Percentiles rank a stretch among this genome's conserved stretches.
Conservation (phyloP, 2,329 filamentous ascomycete species). For the Septoria petroselini region DNA sequence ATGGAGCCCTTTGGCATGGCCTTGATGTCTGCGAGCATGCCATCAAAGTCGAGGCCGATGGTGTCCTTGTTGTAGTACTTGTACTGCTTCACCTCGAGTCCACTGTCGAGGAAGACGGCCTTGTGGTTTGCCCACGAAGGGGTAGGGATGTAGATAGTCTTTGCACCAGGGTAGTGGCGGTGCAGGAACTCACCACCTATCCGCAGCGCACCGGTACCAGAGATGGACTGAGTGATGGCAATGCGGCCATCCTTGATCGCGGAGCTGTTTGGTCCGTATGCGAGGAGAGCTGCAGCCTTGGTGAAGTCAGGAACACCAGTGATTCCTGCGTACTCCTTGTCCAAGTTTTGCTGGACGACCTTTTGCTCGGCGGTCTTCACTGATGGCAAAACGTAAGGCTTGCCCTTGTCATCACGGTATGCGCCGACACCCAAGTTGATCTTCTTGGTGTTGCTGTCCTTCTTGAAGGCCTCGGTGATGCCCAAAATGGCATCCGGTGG, state of each 20-base stretch:
- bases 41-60: constrained; percentile 95
- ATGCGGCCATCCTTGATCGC: constrained; percentile 72
- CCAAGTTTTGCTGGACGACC: constrained; percentile 70
- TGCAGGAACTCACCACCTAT: constrained; percentile 91
- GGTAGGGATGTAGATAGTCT: constrained; percentile 94
- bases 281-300: constrained; percentile 82
- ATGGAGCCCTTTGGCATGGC: constrained; percentile 80
- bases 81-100: constrained; percentile 90
- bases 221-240: constrained; percentile 96
- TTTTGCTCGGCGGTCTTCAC: constrained; percentile 86
- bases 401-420: constrained; percentile 96
- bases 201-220: constrained; percentile 90
- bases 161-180: constrained; percentile 84
- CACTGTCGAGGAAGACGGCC: constrained; percentile 91
- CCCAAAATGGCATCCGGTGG: constrained; percentile 78
- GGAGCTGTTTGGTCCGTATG: constrained; percentile 78
- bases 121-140: constrained; percentile 99
- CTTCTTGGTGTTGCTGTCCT: constrained; percentile 88
- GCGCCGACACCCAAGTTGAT: constrained; percentile 98
- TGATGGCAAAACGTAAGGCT: constrained; percentile 95
- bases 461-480: constrained; percentile 99
- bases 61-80: constrained; percentile 99
- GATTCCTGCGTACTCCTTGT: constrained; percentile 98
- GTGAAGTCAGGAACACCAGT: constrained; percentile 94
- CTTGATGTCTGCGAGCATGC: constrained; percentile 87